Conservation (phyloP, 495 filamentous ascomycete species). For the Mycothermus thermophilus region DNA sequence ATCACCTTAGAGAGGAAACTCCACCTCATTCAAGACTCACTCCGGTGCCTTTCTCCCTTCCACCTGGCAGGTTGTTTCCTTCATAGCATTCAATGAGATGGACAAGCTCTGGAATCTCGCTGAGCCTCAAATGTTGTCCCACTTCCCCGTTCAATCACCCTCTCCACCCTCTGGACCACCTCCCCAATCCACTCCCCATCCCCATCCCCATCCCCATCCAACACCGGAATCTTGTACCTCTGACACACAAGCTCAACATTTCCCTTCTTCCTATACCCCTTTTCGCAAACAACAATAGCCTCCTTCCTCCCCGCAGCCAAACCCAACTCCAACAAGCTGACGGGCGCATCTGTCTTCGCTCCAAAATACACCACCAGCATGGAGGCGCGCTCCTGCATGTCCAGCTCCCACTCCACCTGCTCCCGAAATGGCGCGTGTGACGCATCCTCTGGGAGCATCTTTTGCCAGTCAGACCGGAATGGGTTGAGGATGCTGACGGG, state of each 20-base stretch:
- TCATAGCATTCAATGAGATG: no score
- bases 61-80: no score
- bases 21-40: no score
- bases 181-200: no score
- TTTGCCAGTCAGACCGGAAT: slow-evolving; percentile 40
- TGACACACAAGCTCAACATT: slow-evolving; percentile 43
- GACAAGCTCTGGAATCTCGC: no score
- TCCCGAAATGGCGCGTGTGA: slow-evolving; percentile 28
- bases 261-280: slow-evolving; percentile 40
- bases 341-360: slow-evolving; percentile 17
- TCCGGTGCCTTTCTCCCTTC: no score
- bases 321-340: slow-evolving; percentile 20
- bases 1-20: no score
- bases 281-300: slow-evolving; percentile 37
- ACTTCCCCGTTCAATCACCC: background rate
- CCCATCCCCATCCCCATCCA: slow-evolving; percentile 19
- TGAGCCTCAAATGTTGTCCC: background rate
- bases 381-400: slow-evolving; percentile 37
- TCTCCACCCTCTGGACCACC: background rate
- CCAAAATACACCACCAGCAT: slow-evolving; percentile 44
- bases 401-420: slow-evolving; percentile 48
- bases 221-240: slow-evolving; percentile 25
- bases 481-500: slow-evolving; percentile 49
- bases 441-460: slow-evolving; percentile 34
- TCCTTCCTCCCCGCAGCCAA: slow-evolving; percentile 34